Evolutionary conservation across 306 rosid genomes (phyloP).

Genomic region (Macrotyloma uniflorum): DNA sequence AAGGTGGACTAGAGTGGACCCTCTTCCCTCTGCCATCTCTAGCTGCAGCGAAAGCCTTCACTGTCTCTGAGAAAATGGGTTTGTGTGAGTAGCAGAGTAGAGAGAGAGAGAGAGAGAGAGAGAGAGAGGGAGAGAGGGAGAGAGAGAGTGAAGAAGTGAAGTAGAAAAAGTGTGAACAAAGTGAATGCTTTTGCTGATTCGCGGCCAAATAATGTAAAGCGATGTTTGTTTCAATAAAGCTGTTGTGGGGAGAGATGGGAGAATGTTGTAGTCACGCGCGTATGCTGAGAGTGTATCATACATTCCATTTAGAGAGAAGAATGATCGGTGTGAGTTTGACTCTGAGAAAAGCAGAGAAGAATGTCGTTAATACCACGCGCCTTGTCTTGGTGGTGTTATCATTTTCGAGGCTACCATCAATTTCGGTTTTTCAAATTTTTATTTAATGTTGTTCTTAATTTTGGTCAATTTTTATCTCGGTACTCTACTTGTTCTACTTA

Average conservation of each 20-base stretch:
- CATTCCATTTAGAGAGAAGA: neutral
- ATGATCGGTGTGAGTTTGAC: neutral
- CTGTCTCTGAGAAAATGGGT: neutral
- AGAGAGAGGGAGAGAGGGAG: too few species aligned
- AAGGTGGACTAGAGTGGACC: conserved; percentile 83
- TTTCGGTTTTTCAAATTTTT: neutral
- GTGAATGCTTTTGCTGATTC: conserved; percentile 12
- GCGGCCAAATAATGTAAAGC: neutral
- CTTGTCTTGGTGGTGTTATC: neutral
- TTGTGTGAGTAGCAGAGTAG: neutral
- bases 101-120: neutral
- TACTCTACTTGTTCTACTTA: too few species aligned
- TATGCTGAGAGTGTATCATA: neutral
- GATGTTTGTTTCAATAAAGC: neutral
- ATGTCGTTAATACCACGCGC: neutral
- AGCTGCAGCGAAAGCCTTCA: neutral
- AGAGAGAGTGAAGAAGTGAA: neutral
- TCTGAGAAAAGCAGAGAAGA: too few species aligned
- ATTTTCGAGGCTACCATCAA: neutral
- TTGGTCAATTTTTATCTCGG: too few species aligned
- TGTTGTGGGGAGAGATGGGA: neutral
- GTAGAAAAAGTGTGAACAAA: neutral
- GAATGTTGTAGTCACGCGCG: neutral
- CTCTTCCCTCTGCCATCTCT: conserved; percentile 81
- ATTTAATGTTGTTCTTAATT: neutral